These are phyloP conservation scores for Solanum medicagineum DNA, from an alignment of 257 asterid species.

Conservation along the genomic window DNA sequence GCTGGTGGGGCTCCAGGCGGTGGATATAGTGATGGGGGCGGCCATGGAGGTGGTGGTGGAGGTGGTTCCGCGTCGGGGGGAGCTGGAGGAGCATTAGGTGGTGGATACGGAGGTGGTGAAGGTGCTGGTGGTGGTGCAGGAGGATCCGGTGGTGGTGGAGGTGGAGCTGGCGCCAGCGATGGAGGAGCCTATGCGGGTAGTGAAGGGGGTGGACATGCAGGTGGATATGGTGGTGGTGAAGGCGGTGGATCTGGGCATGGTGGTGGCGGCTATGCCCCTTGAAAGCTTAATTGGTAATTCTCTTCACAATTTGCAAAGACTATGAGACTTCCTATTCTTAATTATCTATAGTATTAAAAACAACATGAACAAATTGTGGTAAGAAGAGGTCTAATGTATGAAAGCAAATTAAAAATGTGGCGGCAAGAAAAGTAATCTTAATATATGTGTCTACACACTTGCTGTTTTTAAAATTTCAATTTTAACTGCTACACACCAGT, in stretches of 20 bases:
- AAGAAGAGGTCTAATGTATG: not conserved
- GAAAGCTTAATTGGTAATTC: not conserved
- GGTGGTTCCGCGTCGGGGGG: slow-evolving; percentile 27
- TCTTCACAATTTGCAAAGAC: not conserved
- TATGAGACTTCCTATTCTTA: not conserved
- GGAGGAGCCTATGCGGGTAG: not conserved
- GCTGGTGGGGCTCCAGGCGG: not conserved
- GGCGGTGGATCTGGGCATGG: slow-evolving; percentile 15
- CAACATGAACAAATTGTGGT: not conserved
- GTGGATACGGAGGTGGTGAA: slow-evolving; percentile 25
- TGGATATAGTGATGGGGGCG: slow-evolving; percentile 2
- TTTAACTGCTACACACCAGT: too few relatives aligned
- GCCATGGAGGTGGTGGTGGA: slow-evolving; percentile 23
- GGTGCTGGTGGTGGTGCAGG: slow-evolving; percentile 42
- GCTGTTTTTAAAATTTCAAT: not conserved
- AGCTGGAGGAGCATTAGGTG: slow-evolving; percentile 25
- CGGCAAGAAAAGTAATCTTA: not conserved
- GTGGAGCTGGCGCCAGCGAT: slow-evolving; percentile 12
- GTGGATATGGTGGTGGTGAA: not conserved
- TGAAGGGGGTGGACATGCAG: not conserved
- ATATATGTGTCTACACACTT: not conserved
- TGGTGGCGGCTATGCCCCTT: slow-evolving; percentile 39
- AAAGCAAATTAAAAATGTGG: not conserved
- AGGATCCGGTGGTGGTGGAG: slow-evolving; percentile 40
- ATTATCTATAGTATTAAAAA: not conserved